Percentiles rank a stretch among this genome's conserved stretches.
Evolutionary conservation across 1,284 basidiomycete species (phyloP).

Genomic region (Marasmius fiardii): DNA sequence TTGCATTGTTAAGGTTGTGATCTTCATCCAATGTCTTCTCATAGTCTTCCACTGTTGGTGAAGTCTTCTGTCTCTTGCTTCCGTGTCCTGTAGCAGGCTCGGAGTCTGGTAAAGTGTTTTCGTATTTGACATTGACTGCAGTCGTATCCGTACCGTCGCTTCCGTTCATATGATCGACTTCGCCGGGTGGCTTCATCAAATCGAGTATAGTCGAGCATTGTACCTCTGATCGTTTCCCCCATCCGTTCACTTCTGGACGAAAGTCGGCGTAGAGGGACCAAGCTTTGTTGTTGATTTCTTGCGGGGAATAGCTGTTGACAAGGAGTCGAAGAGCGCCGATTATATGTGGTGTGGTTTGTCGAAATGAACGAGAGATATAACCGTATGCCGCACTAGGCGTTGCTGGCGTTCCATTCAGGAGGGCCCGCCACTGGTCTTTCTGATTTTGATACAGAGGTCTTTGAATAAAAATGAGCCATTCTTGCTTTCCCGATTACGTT

Average conservation of each 20-base stretch:
- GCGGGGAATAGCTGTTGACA: conserved; percentile 60
- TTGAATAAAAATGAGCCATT: conserved; percentile 7
- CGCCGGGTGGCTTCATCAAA: conserved; percentile 36
- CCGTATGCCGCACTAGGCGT: conserved; percentile 72
- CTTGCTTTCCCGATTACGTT: conserved; percentile 47
- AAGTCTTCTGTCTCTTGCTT: conserved; percentile 35
- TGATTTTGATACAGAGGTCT: conserved; percentile 82
- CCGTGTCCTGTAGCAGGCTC: conserved; percentile 23
- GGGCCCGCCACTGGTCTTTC: conserved; percentile 75
- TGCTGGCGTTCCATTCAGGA: conserved; percentile 70
- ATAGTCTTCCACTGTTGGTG: conserved; percentile 44
- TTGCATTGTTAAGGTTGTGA: conserved; percentile 39
- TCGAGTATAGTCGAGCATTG: conserved; percentile 58
- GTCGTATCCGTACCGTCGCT: neutral
- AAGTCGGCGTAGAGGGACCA: conserved; percentile 77
- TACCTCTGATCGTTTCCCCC: conserved; percentile 73
- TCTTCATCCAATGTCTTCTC: conserved; percentile 50
- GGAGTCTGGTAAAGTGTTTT: conserved; percentile 11
- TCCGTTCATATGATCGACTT: neutral
- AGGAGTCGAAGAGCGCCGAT: conserved; percentile 82
- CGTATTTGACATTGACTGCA: conserved; percentile 18
- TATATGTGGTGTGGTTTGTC: conserved; percentile 71
- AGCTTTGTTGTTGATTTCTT: conserved; percentile 68
- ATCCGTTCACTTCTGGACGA: conserved; percentile 66
- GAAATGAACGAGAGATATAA: conserved; percentile 80